Evolutionary conservation across 2,329 filamentous ascomycete species (phyloP), one percentile per base, ranked within the genome.

Genomic region (Penicillium sp.): DNA sequence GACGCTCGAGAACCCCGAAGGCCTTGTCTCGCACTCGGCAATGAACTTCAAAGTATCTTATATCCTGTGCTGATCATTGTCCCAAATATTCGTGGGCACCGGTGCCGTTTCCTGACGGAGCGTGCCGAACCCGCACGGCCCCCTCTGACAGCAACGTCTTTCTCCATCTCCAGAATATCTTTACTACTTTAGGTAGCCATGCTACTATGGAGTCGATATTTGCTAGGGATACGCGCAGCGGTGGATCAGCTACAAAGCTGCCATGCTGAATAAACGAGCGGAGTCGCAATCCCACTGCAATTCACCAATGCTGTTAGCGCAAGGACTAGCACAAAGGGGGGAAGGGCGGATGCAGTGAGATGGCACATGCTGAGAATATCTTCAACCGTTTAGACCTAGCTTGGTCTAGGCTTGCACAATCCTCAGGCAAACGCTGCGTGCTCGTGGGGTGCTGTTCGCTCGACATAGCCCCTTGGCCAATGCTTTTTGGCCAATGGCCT

Each of bases 401-500:
- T 25, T 5, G 36, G 34, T 47, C 41, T 53, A 47, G 49, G 10
- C 41, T 16, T 53, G 29, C 38, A 43, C 15, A 4, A 36, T 41
- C 15, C 5, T 34, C 34, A 38, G 16, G 16, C 8, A 38, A 38
- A 38, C 34, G 5, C 36, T 39, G 36, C n/a, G 5, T 19, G 9
- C 36, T 39, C 48, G 47, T 43, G 39, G 39, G 50, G 40, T 55
- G 21, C 25, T 50, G 19, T 43, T 58, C 50, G 53, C 39, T 46
- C 38, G 36, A 39, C 50, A 45, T 38, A 48, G 29, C 31, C 45
- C n/a, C 33, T 49, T 45, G 39, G 40, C 60, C 59, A 62, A 38
- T 38, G 34, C 34, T n/a, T 16, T n/a, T n/a, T 38, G 34, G 16
- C 34, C 36, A 39, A 64, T 64, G 55, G 15, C 25, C 31, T 40